Conservation (phyloP, 805 yeast species). For the Myxozyma lipomycoides region DNA sequence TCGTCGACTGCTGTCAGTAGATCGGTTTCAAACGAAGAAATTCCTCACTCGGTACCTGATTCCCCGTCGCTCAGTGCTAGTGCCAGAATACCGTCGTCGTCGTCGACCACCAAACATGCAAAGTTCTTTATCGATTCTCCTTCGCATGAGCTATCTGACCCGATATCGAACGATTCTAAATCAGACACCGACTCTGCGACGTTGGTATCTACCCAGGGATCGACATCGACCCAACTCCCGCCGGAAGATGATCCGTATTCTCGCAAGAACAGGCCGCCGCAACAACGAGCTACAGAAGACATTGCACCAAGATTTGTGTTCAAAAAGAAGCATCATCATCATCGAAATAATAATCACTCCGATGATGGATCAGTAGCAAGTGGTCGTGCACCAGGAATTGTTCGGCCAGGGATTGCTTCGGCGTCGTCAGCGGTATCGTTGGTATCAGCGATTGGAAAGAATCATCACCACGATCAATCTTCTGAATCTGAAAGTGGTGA, state of each 20-base stretch:
- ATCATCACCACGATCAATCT: slow-evolving; percentile 25
- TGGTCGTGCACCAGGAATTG: neutral
- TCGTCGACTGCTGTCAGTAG: slow-evolving; percentile 8
- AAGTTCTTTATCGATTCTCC: slow-evolving; percentile 20
- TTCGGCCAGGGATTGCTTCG: slow-evolving; percentile 19
- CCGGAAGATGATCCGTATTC: slow-evolving; percentile 37
- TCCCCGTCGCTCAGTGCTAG: neutral
- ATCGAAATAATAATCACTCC: slow-evolving; percentile 15
- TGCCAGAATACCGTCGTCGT: neutral
- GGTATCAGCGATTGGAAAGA: slow-evolving; percentile 23
- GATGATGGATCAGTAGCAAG: slow-evolving; percentile 2
- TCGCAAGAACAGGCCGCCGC: slow-evolving; percentile 33
- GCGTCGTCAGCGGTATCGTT: slow-evolving; percentile 29
- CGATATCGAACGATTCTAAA: slow-evolving; percentile 18
- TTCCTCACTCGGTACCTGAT: neutral
- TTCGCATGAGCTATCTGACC: slow-evolving; percentile 9
- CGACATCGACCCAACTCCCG: slow-evolving; percentile 22
- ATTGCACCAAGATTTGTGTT: slow-evolving; percentile 40
- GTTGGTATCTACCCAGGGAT: slow-evolving; percentile 16
- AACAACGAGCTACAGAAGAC: slow-evolving; percentile 27
- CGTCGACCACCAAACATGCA: slow-evolving; percentile 1
- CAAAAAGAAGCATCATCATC: slow-evolving; percentile 26
- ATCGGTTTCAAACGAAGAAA: slow-evolving; percentile 6
- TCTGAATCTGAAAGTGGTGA: slow-evolving; percentile 11
- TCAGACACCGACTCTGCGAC: slow-evolving; percentile 24